These are phyloP conservation scores for Sporothrix inflata DNA, from an alignment of 2,329 filamentous ascomycete genomes.

Conservation along the genomic window DNA sequence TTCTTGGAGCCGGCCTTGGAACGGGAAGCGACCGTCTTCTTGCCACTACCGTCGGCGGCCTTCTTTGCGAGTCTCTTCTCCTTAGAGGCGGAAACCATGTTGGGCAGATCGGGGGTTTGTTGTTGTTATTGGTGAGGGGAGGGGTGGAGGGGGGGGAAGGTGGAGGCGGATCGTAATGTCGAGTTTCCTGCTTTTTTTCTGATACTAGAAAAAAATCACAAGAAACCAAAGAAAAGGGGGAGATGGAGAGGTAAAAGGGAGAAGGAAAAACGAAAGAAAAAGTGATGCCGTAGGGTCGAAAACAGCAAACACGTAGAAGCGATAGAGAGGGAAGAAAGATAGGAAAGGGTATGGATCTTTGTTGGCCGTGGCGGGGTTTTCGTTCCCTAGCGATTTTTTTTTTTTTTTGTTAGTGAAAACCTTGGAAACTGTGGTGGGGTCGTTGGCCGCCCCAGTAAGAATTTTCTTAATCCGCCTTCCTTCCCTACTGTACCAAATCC, in stretches of 20 bases:
- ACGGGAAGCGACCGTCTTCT: constrained; percentile 72
- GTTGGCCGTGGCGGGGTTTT: constrained; percentile 29
- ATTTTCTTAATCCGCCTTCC: constrained; percentile 26
- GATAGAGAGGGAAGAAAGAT: constrained; percentile 27
- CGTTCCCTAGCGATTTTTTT: constrained; percentile 26
- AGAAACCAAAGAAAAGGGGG: neutral
- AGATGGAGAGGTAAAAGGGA: neutral
- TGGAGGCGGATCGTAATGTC: constrained; percentile 5
- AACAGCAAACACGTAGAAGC: constrained; percentile 27
- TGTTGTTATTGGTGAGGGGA: constrained; percentile 4
- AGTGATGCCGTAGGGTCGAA: constrained; percentile 28
- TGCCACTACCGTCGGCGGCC: constrained; percentile 72
- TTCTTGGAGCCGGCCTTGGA: constrained; percentile 69
- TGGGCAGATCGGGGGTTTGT: constrained; percentile 40
- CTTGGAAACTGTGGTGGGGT: constrained; percentile 29
- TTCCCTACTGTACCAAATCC: neutral
- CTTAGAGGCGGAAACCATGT: constrained; percentile 71
- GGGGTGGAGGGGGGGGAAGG: neutral
- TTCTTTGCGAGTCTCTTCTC: constrained; percentile 73
- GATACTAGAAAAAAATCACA: neutral
- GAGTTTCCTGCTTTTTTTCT: neutral
- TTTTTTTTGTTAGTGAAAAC: constrained; percentile 26
- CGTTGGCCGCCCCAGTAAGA: constrained; percentile 7
- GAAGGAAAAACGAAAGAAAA: neutral
- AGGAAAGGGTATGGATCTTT: constrained; percentile 20